Percentiles rank a stretch among this genome's conserved stretches.
These are phyloP conservation scores for Cardamine chenopodiifolia DNA, from an alignment of 345 rosid genomes.

Conservation along the genomic window DNA sequence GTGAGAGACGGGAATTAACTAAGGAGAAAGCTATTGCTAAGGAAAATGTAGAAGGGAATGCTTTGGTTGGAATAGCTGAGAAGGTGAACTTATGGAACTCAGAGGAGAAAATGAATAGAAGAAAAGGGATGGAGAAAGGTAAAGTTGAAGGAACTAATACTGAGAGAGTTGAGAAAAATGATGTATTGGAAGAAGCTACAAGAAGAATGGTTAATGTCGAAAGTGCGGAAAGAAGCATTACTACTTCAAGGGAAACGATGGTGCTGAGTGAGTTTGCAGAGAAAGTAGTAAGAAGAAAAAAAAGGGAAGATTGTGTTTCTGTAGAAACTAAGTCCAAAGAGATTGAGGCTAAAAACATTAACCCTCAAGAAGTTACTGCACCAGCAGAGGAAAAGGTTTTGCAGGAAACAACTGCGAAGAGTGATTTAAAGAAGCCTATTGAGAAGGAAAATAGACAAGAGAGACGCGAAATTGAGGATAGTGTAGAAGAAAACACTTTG, in stretches of 20 bases:
- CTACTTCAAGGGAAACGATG: conserved; percentile 7
- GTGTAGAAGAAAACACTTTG: conserved; percentile 12
- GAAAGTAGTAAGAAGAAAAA: conserved; percentile 23
- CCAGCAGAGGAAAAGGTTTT: conserved; percentile 23
- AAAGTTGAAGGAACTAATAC: not conserved
- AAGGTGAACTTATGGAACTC: conserved; percentile 37
- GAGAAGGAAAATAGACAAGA: conserved; percentile 29
- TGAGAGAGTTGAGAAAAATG: conserved; percentile 28
- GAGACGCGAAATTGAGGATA: not conserved
- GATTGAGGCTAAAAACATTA: not conserved
- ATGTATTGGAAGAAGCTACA: conserved; percentile 31
- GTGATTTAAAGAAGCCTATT: conserved; percentile 17
- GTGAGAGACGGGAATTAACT: not conserved
- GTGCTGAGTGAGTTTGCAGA: not conserved
- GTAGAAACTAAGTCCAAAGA: conserved; percentile 24
- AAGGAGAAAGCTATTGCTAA: conserved; percentile 20
- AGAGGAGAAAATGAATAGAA: conserved; percentile 24
- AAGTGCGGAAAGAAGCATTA: conserved; percentile 29
- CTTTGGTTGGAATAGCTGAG: conserved; percentile 30
- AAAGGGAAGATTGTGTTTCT: conserved; percentile 23
- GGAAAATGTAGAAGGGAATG: conserved; percentile 20
- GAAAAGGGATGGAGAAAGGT: conserved; percentile 17
- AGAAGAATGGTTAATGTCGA: conserved; percentile 19
- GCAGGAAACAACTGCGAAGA: not conserved
- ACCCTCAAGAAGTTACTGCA: conserved; percentile 7